These are phyloP conservation scores for Fusarium fujikuroi DNA, from an alignment of 2,329 filamentous ascomycete genomes.

Conservation along the genomic window DNA sequence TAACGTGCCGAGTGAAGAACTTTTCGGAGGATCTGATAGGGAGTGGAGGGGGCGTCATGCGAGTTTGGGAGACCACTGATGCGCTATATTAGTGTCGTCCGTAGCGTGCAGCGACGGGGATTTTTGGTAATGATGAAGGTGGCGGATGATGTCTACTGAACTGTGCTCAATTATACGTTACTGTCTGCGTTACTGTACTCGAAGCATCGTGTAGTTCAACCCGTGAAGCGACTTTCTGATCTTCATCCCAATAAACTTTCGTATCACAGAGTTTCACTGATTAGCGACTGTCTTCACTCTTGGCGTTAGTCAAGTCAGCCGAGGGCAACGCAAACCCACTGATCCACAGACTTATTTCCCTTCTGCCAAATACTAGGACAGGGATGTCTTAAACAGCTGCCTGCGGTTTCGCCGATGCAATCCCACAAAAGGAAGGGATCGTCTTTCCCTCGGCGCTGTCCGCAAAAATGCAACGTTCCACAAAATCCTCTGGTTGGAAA, in stretches of 20 bases:
- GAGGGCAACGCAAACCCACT: background rate
- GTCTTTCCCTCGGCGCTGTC: background rate
- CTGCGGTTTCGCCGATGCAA: constrained; percentile 26
- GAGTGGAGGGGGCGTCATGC: constrained; percentile 4
- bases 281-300: background rate
- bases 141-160: background rate
- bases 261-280: background rate
- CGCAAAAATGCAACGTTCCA: constrained; percentile 3
- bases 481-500: background rate
- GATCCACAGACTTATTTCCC: constrained; percentile 10
- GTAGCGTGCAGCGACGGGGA: background rate
- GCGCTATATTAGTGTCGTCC: background rate
- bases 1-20: background rate
- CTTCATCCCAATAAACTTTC: background rate
- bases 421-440: background rate
- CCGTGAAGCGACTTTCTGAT: background rate
- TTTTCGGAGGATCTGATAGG: constrained; percentile 6
- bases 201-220: background rate
- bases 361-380: background rate
- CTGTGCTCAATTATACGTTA: no score
- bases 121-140: background rate
- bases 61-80: constrained; percentile 1
- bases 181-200: accelerated
- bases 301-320: constrained; percentile 28
- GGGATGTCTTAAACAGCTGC: constrained; percentile 14